phyloP scores from a whole-genome alignment of 176 grass and related monocot species.

The Rhipidocladum racemiflorum region DNA sequence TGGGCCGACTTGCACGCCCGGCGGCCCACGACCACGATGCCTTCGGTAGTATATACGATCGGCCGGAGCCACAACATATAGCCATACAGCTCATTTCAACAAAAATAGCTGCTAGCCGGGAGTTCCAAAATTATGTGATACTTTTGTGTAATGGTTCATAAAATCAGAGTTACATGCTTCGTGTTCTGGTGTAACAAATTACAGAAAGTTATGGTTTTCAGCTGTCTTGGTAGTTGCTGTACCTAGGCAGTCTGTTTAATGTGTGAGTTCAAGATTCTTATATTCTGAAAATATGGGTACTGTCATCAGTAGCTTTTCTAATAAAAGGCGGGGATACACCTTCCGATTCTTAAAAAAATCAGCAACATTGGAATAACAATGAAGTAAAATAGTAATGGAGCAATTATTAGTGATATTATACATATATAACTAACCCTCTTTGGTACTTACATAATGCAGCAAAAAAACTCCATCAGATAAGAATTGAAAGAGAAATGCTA shows the following conservation, averaged over 20 bases:
- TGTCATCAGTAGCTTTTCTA: neutral
- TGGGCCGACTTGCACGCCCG: accelerated
- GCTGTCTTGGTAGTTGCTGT: neutral
- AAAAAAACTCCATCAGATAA: neutral
- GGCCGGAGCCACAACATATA: no score
- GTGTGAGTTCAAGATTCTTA: neutral
- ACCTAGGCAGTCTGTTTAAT: neutral
- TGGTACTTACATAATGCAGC: neutral
- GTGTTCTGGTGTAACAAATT: neutral
- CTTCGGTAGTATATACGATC: no score
- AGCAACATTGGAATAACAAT: neutral
- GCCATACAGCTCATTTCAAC: neutral
- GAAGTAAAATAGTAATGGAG: neutral
- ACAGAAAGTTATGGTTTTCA: neutral
- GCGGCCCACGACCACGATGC: no score
- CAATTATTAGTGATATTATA: neutral
- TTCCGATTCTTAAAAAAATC: neutral
- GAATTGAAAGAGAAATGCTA: neutral
- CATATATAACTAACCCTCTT: neutral
- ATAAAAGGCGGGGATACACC: neutral
- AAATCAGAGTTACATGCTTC: neutral
- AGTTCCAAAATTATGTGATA: neutral
- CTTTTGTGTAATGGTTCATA: neutral
- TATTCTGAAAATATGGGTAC: neutral
- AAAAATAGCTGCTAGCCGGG: neutral